A percentile compares a stretch with the other conserved stretches of the same genome.
phyloP scores from a whole-genome alignment of 2,329 filamentous ascomycete species.

The Pseudocercospora eumusae region DNA sequence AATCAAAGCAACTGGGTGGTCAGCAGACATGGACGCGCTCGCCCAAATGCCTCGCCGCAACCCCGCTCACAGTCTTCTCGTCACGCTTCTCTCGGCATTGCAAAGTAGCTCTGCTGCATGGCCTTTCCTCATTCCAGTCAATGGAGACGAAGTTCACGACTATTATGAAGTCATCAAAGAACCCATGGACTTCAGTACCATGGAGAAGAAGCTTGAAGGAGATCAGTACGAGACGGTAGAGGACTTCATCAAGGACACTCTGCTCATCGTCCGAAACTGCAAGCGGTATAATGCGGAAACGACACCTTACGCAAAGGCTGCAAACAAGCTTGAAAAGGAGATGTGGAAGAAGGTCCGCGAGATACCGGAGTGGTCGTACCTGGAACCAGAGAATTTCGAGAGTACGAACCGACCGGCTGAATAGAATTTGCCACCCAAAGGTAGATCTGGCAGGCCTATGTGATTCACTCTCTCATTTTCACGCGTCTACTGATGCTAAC shows the following conservation, averaged over 20 bases:
- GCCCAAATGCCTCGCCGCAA: conserved; percentile 93
- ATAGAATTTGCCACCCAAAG: conserved; percentile 17
- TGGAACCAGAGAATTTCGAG: conserved; percentile 42
- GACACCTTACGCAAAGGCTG: conserved; percentile 92
- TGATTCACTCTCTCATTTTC: not conserved
- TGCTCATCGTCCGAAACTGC: conserved; percentile 91
- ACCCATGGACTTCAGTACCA: conserved; percentile 93
- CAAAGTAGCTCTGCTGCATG: conserved; percentile 91
- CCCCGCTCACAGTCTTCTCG: conserved; percentile 91
- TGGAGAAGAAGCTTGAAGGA: conserved; percentile 93
- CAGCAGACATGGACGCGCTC: conserved; percentile 94
- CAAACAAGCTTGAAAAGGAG: conserved; percentile 87
- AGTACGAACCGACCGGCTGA: conserved; percentile 35
- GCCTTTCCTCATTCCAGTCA: conserved; percentile 93
- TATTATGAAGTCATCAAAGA: conserved; percentile 99
- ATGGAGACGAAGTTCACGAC: conserved; percentile 93
- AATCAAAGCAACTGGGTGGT: conserved; percentile 90
- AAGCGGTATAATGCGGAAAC: conserved; percentile 94
- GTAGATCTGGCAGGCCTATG: conserved; percentile 4
- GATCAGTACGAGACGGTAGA: conserved; percentile 90
- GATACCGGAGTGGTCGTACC: conserved; percentile 78
- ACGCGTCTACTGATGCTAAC: not conserved
- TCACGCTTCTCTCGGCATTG: conserved; percentile 89
- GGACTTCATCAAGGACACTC: conserved; percentile 85
- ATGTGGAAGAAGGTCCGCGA: conserved; percentile 93